A percentile compares a stretch with the other conserved stretches of the same genome.
Evolutionary conservation across 1,284 basidiomycete genomes (phyloP).

Genomic region (Sporisorium exsertum): DNA sequence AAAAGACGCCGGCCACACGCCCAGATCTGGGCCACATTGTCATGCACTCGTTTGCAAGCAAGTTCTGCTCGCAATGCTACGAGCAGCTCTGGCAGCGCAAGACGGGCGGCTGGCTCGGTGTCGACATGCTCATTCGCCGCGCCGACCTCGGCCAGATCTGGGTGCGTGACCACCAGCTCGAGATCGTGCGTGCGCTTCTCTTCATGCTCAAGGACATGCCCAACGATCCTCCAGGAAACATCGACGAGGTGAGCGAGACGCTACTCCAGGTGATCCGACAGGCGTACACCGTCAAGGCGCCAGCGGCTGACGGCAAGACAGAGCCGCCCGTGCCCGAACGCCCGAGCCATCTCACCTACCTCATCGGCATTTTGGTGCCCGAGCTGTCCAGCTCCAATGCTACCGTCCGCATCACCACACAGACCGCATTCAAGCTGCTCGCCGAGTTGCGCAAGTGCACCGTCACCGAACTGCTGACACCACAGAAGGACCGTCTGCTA

Average conservation of each 20-base stretch:
- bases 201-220: slow-evolving; percentile 97
- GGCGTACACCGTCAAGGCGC: slow-evolving; percentile 52
- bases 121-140: slow-evolving; percentile 63
- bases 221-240: slow-evolving; percentile 84
- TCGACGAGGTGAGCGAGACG: slow-evolving; percentile 83
- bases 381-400: slow-evolving; percentile 90
- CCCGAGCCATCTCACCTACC: slow-evolving; percentile 69
- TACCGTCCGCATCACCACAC: slow-evolving; percentile 85
- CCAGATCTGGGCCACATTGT: slow-evolving; percentile 60
- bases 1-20: slow-evolving; percentile 56
- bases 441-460: slow-evolving; percentile 81
- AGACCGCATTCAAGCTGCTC: slow-evolving; percentile 83
- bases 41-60: slow-evolving; percentile 65
- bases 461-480: slow-evolving; percentile 82
- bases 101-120: slow-evolving; percentile 68
- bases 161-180: slow-evolving; percentile 88
- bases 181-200: slow-evolving; percentile 89
- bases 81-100: slow-evolving; percentile 68
- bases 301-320: slow-evolving; percentile 37
- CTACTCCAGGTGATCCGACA: slow-evolving; percentile 80
- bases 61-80: slow-evolving; percentile 68
- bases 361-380: slow-evolving; percentile 87
- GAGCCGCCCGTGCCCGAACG: slow-evolving; percentile 46
- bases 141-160: slow-evolving; percentile 76
- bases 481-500: slow-evolving; percentile 88